Conservation (phyloP, 768 basidiomycete species). For the Psilocybe cubensis region DNA sequence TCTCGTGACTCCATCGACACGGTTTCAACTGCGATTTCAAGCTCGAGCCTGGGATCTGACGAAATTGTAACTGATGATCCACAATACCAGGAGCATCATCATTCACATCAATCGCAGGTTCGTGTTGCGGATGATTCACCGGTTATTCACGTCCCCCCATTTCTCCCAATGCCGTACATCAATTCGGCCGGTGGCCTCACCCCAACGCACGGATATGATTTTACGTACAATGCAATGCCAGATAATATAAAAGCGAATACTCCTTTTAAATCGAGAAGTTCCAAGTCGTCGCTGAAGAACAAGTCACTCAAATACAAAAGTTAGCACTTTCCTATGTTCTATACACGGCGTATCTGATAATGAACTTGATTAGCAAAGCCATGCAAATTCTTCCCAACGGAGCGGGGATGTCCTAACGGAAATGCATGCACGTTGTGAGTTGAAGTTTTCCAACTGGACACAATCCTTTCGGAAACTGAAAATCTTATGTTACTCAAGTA, state of each 20-base stretch:
- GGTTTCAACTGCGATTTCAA: conserved; percentile 24
- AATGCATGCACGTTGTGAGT: conserved; percentile 64
- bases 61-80: conserved; percentile 45
- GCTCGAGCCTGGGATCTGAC: conserved; percentile 30
- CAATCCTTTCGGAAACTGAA: background rate
- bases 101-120: conserved; percentile 44
- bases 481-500: conserved; percentile 34
- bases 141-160: conserved; percentile 36
- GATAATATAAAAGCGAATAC: conserved; percentile 10
- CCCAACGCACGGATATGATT: conserved; percentile 23
- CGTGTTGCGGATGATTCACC: conserved; percentile 35
- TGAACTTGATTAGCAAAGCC: conserved; percentile 50
- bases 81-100: conserved; percentile 41
- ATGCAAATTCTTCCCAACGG: conserved; percentile 56
- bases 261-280: conserved; percentile 19
- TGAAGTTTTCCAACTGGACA: background rate
- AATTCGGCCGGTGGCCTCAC: conserved; percentile 11
- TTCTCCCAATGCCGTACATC: conserved; percentile 25
- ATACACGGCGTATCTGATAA: background rate
- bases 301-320: conserved; percentile 47
- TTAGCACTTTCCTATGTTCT: conserved; percentile 22
- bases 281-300: conserved; percentile 32
- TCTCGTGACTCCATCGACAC: conserved; percentile 30
- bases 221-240: background rate
- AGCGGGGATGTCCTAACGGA: conserved; percentile 54